These are phyloP conservation scores for Kitagawia praeruptora DNA, from an alignment of 129 eudicot species.

Conservation along the genomic window DNA sequence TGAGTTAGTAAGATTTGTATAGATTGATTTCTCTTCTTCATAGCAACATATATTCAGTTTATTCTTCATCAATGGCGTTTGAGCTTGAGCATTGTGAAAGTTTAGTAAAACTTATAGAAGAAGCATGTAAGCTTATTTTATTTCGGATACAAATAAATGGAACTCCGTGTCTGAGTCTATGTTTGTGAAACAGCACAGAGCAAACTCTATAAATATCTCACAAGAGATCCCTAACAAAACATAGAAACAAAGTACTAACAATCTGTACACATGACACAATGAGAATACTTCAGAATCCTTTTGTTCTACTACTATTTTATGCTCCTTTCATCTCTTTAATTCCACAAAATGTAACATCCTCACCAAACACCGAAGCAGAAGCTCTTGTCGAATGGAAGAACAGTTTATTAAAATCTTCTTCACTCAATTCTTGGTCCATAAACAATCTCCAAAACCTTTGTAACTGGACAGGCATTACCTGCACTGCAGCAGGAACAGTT, in stretches of 20 bases:
- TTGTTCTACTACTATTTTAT: constrained; percentile 16
- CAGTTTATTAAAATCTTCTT: constrained; percentile 37
- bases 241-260: background rate
- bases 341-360: constrained; percentile 31
- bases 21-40: no score
- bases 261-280: constrained; percentile 8
- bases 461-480: constrained; percentile 60
- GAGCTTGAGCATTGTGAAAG: no score
- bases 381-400: constrained; percentile 66
- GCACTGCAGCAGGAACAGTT: constrained; percentile 33
- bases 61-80: no score
- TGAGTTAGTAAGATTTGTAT: no score
- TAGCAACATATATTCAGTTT: no score
- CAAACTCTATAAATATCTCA: background rate
- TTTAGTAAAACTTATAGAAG: no score
- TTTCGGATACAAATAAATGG: no score
- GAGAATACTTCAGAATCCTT: constrained; percentile 21
- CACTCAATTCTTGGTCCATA: constrained; percentile 58
- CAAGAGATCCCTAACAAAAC: background rate
- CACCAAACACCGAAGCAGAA: constrained; percentile 54
- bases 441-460: constrained; percentile 42
- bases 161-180: background rate
- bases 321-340: constrained; percentile 27
- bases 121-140: no score
- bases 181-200: background rate